Percentiles rank a stretch among this genome's conserved stretches.
Evolutionary conservation across 805 yeast genomes (phyloP).

Genomic region (Nakazawaea molendinolei): DNA sequence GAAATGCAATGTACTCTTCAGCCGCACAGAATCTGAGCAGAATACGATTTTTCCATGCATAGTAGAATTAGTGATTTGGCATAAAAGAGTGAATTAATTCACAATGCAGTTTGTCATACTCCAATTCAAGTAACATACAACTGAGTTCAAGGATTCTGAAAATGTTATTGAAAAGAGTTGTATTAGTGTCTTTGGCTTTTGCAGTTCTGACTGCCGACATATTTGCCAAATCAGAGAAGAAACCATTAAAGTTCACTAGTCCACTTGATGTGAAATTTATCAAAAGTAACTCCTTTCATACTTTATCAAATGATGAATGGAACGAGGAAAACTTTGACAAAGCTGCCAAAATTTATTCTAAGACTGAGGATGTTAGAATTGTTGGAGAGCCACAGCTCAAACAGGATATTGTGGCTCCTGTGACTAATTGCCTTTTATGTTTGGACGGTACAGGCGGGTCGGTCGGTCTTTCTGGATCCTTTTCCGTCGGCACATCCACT

Average conservation of each 20-base stretch:
- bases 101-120: too few relatives aligned
- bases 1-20: too few relatives aligned
- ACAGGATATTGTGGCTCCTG: constrained; percentile 3
- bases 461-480: constrained; percentile 8
- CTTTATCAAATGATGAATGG: neutral
- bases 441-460: constrained; percentile 8
- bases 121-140: too few relatives aligned
- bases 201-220: neutral
- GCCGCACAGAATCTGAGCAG: too few relatives aligned
- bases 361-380: constrained; percentile 2
- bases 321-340: constrained; percentile 1
- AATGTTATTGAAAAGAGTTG: too few relatives aligned
- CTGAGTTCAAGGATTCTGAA: too few relatives aligned
- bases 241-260: neutral
- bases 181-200: too few relatives aligned
- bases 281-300: neutral
- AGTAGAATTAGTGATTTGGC: too few relatives aligned
- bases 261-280: constrained; percentile 2
- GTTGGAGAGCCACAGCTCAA: neutral
- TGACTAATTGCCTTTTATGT: constrained; percentile 10
- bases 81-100: too few relatives aligned
- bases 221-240: neutral
- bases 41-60: too few relatives aligned
- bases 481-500: constrained; percentile 1
- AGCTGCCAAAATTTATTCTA: neutral